phyloP scores from a whole-genome alignment of 495 filamentous ascomycete genomes.

The Acidiella bohemica region DNA sequence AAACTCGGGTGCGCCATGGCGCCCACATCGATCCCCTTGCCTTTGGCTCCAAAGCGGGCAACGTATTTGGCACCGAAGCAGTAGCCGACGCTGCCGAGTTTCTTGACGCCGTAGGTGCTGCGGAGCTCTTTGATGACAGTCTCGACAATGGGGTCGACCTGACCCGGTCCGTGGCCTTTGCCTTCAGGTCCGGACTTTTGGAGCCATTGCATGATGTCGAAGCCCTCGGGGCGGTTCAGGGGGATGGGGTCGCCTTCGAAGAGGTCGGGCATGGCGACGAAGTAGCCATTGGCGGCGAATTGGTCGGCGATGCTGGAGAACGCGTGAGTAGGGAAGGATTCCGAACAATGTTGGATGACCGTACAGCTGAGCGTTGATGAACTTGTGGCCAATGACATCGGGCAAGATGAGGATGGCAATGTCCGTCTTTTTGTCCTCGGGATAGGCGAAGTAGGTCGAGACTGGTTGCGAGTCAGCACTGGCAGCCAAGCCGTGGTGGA shows the following conservation, averaged over 20 bases:
- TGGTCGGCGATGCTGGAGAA: slow-evolving; percentile 54
- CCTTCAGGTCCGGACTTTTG: slow-evolving; percentile 15
- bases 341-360: background rate
- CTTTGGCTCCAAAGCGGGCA: slow-evolving; percentile 31
- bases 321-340: slow-evolving; percentile 5
- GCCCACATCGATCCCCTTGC: slow-evolving; percentile 44
- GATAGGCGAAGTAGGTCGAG: slow-evolving; percentile 34
- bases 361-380: slow-evolving; percentile 60
- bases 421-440: slow-evolving; percentile 28
- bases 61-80: slow-evolving; percentile 61
- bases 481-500: too few relatives aligned
- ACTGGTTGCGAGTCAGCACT: slow-evolving; percentile 19
- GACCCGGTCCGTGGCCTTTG: slow-evolving; percentile 39
- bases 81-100: slow-evolving; percentile 61
- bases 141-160: slow-evolving; percentile 53
- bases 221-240: slow-evolving; percentile 43
- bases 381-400: slow-evolving; percentile 43
- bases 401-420: slow-evolving; percentile 33
- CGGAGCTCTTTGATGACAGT: slow-evolving; percentile 45
- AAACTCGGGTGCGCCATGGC: slow-evolving; percentile 68
- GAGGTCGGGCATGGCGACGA: slow-evolving; percentile 60
- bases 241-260: slow-evolving; percentile 59
- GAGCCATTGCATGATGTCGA: slow-evolving; percentile 50
- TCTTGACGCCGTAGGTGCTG: slow-evolving; percentile 44
- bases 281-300: slow-evolving; percentile 69